Percentiles rank a stretch among this genome's conserved stretches.
phyloP scores from a whole-genome alignment of 2,329 filamentous ascomycete species.

The Geoglossum cookeanum region DNA sequence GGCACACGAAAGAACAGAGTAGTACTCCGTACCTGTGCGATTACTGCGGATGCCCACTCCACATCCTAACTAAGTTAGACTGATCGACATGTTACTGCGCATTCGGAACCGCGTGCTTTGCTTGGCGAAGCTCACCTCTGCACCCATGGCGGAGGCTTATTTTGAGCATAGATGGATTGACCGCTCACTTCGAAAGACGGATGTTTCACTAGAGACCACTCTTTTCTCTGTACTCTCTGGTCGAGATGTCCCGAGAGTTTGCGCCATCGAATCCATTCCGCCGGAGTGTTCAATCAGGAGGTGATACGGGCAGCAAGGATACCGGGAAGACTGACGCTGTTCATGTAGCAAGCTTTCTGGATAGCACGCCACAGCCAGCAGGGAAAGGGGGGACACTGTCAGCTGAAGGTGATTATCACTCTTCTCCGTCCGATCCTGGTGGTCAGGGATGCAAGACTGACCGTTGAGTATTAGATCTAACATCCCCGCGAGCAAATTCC shows the following conservation, averaged over 20 bases:
- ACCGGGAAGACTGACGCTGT: background rate
- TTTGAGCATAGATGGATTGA: background rate
- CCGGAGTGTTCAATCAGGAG: background rate
- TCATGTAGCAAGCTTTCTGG: background rate
- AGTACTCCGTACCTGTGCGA: no score
- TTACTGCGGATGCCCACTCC: no score
- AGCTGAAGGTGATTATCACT: background rate
- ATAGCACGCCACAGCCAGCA: background rate
- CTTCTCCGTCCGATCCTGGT: background rate
- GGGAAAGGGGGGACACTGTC: background rate
- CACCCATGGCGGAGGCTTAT: background rate
- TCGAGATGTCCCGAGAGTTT: slow-evolving; percentile 1
- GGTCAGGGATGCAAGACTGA: background rate
- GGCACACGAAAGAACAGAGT: no score
- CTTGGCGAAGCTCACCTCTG: background rate
- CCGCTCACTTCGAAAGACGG: background rate
- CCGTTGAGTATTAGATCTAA: background rate
- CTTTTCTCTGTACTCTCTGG: no score
- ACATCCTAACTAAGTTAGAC: background rate
- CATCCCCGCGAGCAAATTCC: background rate
- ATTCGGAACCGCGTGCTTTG: background rate
- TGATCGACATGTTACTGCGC: background rate
- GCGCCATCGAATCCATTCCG: slow-evolving; percentile 4
- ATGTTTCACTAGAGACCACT: background rate
- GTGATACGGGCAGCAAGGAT: background rate